Evolutionary conservation across 805 yeast genomes (phyloP), one percentile per base, ranked within the genome.

Genomic region (Saccharomyces jurei): DNA sequence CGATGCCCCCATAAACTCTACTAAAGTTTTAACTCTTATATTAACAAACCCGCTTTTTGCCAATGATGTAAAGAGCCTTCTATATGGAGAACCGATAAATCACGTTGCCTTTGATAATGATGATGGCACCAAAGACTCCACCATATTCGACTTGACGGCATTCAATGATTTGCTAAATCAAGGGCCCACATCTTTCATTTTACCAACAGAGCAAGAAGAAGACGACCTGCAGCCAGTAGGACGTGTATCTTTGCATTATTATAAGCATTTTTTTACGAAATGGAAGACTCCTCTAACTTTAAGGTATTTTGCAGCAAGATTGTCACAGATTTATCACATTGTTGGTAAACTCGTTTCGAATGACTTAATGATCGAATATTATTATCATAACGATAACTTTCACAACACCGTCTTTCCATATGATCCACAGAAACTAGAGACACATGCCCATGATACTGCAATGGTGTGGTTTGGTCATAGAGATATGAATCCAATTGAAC

Each of bases 381-480:
- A 81, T 58, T 77, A 71, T 59, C 69, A 74, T 41, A 72, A 69
- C 6, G 65, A 57, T 22, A 72, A 77, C 4, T 80, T 83, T 59
- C 68, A 73, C 27, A 74, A 74, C 21, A 63, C 73, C 0, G 49
- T 63, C 8, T 79, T 78, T 52, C 54, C 65, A 2, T 82, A 74
- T 60, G 71, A 76, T 50, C 60, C 63, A 4, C 50, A 58, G 0
- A 61, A 57, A 11, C 61, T 81, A 2, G 56, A 68, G 1, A 36
- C 58, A 2, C 64, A 71, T 6, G 64, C 78, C 1, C 48, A 57
- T 0, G 58, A 65, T 10, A 73, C 82, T 2, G 59, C 78, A 51
- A 62, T 63, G 26, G 79, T 82, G 58, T 86, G 90, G 90, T 71
- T 73, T 60, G 90, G 90, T 0, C 60, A 67, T 31, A 68, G 86